Evolutionary conservation across 768 basidiomycete genomes (phyloP), one percentile per base, ranked within the genome.

Genomic region (Mycena leptocephala): DNA sequence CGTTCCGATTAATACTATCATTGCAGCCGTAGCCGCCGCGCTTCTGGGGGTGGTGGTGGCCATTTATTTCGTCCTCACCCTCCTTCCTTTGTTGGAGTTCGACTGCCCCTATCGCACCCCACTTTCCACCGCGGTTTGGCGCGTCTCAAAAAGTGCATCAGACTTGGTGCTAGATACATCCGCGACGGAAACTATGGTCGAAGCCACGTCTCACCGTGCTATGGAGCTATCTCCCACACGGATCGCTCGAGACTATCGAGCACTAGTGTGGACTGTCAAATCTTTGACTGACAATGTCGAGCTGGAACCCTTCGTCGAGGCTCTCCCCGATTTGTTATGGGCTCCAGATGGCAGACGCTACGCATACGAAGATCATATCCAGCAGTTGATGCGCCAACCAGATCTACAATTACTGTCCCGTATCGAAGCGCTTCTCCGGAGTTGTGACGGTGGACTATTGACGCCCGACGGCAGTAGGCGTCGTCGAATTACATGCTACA

Each of bases 91-190:
- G 26, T 32, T 56, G 32, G 71, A 61, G 33, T 64, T 70, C 11
- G 62, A 79, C 30, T 77, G 78, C 46, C 78, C 78, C n/a, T 79
- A 75, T 46, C 67, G 53, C 28, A 77, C 73, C 2, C 78, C 76
- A 0, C 65, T 77, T 9, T 66, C 75, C 1, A 32, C 37, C 3
- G 58, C n/a, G 24, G 32, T 61, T 48, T 70, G 69, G 69, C 0
- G 39, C 28, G 24, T 70, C 5, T 61, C 67, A 0, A 6, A 24
- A 43, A 14, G 35, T 18, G 16, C 18, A 33, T 7, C 10, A 2
- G 13, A 5, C 30, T 10, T 37, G 13, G 35, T 13, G 35, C 35
- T 37, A 6, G 13, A 37, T 37, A 37, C 13, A 13, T 37, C 35
- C n/a, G n/a, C 33, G n/a, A 41, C 5, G 16, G 13, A 24, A 41